Conservation (phyloP, 345 rosid genomes). For the Syzygium jambos region DNA sequence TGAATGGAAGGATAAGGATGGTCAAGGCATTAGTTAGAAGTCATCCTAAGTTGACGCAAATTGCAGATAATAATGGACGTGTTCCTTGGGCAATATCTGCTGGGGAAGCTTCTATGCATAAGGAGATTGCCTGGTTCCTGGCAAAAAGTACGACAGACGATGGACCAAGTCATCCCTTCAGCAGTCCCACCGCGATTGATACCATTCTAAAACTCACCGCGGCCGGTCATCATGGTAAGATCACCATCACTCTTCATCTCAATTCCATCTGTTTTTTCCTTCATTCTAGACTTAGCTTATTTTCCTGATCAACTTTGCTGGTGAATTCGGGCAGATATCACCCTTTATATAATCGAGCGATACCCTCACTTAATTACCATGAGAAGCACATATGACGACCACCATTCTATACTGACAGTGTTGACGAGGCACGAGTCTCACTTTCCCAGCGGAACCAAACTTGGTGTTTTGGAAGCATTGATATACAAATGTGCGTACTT, state of each 20-base stretch:
- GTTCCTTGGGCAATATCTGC: background rate
- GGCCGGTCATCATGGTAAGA: background rate
- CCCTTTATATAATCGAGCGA: background rate
- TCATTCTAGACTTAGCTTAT: background rate
- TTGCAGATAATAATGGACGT: accelerated
- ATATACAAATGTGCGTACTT: background rate
- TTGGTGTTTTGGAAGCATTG: background rate
- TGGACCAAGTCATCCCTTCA: background rate
- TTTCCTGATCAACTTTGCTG: background rate
- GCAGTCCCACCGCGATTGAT: background rate
- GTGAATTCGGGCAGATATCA: background rate
- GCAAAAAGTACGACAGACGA: background rate
- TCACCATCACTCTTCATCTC: background rate
- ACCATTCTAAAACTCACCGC: too few relatives aligned
- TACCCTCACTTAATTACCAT: accelerated
- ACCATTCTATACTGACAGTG: accelerated
- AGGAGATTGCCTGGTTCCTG: background rate
- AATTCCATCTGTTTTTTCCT: background rate
- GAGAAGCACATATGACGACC: background rate
- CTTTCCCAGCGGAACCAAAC: background rate
- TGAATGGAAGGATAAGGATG: background rate
- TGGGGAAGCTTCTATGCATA: background rate
- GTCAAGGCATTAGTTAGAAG: background rate
- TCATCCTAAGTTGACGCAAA: background rate
- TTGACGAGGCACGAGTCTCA: background rate